A percentile compares a stretch with the other conserved stretches of the same genome.
phyloP scores from a whole-genome alignment of 345 rosid genomes.

The Salix udensis region DNA sequence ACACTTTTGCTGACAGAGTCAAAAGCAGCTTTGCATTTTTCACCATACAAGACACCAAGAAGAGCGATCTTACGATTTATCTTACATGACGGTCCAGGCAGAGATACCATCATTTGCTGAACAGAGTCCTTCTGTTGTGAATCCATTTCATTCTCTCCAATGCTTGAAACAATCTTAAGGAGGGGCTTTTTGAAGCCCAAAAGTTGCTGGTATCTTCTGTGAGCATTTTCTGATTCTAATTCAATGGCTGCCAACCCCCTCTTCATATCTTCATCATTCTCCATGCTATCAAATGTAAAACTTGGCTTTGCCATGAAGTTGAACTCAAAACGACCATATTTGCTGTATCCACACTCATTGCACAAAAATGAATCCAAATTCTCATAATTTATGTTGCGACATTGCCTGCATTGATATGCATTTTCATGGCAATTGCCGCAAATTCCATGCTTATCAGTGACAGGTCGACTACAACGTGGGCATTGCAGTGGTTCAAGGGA shows the following conservation, averaged over 20 bases:
- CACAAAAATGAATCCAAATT: conserved; percentile 96
- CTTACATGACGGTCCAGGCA: conserved; percentile 97
- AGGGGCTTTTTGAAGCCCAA: conserved; percentile 98
- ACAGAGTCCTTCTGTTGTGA: conserved; percentile 97
- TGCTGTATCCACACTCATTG: conserved; percentile 98
- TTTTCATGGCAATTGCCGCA: conserved; percentile 98
- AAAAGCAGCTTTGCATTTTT: conserved; percentile 99
- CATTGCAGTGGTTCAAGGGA: conserved; percentile 97
- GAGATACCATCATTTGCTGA: conserved; percentile 99
- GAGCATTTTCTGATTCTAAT: conserved; percentile 98
- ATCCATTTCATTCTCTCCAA: conserved; percentile 98
- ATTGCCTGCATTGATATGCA: conserved; percentile 99
- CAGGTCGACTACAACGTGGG: conserved; percentile 97
- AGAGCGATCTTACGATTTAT: conserved; percentile 96
- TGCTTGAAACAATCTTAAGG: conserved; percentile 93
- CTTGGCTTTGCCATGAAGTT: conserved; percentile 99
- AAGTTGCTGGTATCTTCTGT: conserved; percentile 97
- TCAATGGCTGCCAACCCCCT: conserved; percentile 96
- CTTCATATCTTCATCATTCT: conserved; percentile 99
- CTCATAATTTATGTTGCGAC: conserved; percentile 97
- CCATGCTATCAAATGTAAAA: conserved; percentile 94
- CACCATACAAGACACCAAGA: conserved; percentile 97
- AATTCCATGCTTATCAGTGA: conserved; percentile 94
- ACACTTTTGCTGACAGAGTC: conserved; percentile 99
- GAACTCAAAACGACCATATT: conserved; percentile 97